Evolutionary conservation across 139 green algal genomes (phyloP).

Genomic region (Chlorella sorokiniana): DNA sequence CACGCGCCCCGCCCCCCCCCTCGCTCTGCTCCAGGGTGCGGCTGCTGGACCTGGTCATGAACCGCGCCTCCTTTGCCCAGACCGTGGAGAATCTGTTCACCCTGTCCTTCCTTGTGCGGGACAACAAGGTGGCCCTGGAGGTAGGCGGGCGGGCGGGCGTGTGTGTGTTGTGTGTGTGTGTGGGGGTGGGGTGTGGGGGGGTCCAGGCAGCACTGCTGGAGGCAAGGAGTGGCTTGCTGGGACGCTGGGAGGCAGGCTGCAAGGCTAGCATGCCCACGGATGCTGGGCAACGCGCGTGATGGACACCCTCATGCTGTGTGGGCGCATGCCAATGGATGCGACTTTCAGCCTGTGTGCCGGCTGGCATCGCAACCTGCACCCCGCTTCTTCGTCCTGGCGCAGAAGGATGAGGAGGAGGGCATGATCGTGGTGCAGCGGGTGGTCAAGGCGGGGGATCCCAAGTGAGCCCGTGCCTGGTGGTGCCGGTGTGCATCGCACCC

Average conservation of each 20-base stretch:
- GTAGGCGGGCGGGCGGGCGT: not conserved
- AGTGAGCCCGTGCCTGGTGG: conserved; percentile 3
- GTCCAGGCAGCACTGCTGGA: not conserved
- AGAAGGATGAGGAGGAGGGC: conserved; percentile 21
- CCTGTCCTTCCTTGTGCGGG: conserved; percentile 82
- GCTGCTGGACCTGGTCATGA: conserved; percentile 73
- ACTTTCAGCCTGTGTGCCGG: not conserved
- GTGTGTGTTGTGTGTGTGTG: not conserved
- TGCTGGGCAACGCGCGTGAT: not conserved
- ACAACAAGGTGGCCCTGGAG: conserved; percentile 36
- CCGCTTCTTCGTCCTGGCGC: not conserved
- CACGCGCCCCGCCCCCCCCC: not conserved
- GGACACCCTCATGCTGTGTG: not conserved
- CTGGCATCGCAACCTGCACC: not conserved
- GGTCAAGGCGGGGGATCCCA: not conserved
- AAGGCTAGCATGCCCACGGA: not conserved
- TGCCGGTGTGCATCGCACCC: not conserved
- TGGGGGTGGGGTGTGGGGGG: not conserved
- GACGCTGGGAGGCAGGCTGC: not conserved
- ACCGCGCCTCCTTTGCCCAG: conserved; percentile 76
- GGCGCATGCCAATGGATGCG: not conserved
- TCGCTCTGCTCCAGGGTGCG: not conserved
- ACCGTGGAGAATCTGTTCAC: conserved; percentile 90
- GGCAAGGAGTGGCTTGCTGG: not conserved
- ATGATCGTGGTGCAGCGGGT: conserved; percentile 18